Evolutionary conservation across 345 rosid species (phyloP), one percentile per base, ranked within the genome.

Genomic region (Ceriops decandra): DNA sequence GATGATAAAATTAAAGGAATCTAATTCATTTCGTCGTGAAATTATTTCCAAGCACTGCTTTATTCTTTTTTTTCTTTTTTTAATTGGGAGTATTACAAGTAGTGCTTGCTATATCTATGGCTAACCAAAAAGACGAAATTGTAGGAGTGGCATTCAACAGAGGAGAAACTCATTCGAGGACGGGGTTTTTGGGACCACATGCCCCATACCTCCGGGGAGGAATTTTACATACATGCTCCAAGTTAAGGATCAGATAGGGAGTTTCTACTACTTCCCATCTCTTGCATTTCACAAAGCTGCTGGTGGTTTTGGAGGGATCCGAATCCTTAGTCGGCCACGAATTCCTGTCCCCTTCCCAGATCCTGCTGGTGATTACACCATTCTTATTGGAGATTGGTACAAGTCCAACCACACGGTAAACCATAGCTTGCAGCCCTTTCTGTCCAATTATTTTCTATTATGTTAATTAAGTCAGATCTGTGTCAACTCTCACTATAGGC

Each of bases 251-350:
- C 99, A 95, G 64, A 93, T 93, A 11, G 97, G 97, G 17, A 89
- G 89, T 77, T 93, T 82, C 86, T 93, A 66, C 77, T 95, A 95
- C 76, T 95, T 87, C 80, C 99, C 99, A n/a, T 91, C 96, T 49
- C 85, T 90, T n/a, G 87, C 74, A 46, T 80, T 91, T 79, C 99
- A 91, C 80, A 95, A 91, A 83, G 91, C 99, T 27, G 93, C 93
- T 9, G 99, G 99, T 9, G 98, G 84, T 24, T 95, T 82, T 32
- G 99, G 99, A 6, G 90, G 86, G 63, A 80, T 95, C 74, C 84
- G 83, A 64, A 79, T 95, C 70, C 91, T 87, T 19, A 95, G 96
- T 64, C 85, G 96, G 31, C 95, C 97, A 2, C 57, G 31, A 24
- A 90, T 95, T 58, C 99, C 99, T 3, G 96, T 95, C 60, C 99